Evolutionary conservation across 306 rosid species (phyloP), one percentile per base, ranked within the genome.

Genomic region (Vachellia pachyceras): DNA sequence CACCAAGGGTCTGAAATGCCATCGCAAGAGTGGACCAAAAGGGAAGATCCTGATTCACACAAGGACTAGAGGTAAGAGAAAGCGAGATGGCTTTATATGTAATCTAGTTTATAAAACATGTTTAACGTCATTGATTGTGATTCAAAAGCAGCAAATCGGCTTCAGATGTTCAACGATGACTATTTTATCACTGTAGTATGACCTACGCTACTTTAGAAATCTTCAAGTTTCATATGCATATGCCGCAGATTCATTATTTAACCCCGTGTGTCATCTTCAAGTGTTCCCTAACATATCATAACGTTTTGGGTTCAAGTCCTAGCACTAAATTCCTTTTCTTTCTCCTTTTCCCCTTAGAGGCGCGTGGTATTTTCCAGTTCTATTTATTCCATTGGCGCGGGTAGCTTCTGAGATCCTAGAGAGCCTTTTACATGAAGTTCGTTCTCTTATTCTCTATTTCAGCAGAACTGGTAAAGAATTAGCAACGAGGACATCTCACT

Each of bases 1-100:
- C 98, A 74, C 99, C 99, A 41, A 95, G 98, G 22, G 99, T 95
- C 79, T 95, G 97, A 84, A 95, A 95, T 76, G 98, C 93, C 72
- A 95, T 69, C 47, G 86, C 84, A 73, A 93, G 49, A 50, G 93
- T 93, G 49, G 87, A 79, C 98, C 93, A 95, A 25, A 83, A 71
- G 36, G 96, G 78, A 82, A 44, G 37, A 47, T 90, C 94, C 98
- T 95, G 97, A 79, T 80, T 84, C 73, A 82, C 74, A 72, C 41
- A 80, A 86, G 66, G 33, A 74, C 82, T 29, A 47, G 70, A 79
- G 33, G 68, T 85, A 44, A 72, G 72, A 33, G 77, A 47, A 70
- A 71, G 47, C 39, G 50, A 70, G 64, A 57, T 75, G n/a, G 68
- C 44, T 69, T 73, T 78, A 60, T 20, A 63, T 29, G 77, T 49